These are phyloP conservation scores for Hanseniaspora opuntiae DNA, from an alignment of 805 yeast species.

Conservation along the genomic window DNA sequence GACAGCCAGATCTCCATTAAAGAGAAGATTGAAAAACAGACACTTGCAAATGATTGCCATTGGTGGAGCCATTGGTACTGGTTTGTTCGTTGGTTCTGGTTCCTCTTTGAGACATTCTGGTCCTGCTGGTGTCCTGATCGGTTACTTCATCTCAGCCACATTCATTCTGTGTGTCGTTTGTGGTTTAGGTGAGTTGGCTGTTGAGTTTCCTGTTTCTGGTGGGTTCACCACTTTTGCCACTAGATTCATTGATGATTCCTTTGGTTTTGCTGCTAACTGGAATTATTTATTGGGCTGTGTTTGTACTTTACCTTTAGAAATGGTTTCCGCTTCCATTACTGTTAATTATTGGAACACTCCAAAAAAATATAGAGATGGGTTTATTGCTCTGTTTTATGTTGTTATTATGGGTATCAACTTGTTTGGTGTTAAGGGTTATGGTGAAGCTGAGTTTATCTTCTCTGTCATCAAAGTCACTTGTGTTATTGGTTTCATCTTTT, in stretches of 20 bases:
- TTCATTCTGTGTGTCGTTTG: constrained; percentile 48
- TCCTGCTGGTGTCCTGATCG: constrained; percentile 51
- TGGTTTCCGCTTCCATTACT: constrained; percentile 42
- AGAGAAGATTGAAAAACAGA: constrained; percentile 39
- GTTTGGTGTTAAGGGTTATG: constrained; percentile 43
- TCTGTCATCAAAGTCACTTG: constrained; percentile 37
- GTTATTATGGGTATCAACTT: constrained; percentile 35
- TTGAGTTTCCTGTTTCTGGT: constrained; percentile 52
- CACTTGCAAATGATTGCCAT: constrained; percentile 53
- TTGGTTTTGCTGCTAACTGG: constrained; percentile 52
- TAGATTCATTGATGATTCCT: constrained; percentile 44
- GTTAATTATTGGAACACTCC: constrained; percentile 38
- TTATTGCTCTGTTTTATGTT: constrained; percentile 37
- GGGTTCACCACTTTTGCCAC: constrained; percentile 48
- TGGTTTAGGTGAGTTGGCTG: constrained; percentile 47
- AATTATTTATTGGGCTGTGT: constrained; percentile 42
- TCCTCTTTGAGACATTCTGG: constrained; percentile 49
- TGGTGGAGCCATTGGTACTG: constrained; percentile 65
- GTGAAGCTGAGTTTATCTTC: constrained; percentile 40
- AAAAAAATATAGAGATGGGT: constrained; percentile 36
- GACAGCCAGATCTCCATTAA: constrained; percentile 43
- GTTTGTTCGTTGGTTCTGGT: constrained; percentile 63
- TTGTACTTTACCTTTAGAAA: constrained; percentile 37
- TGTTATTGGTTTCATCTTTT: constrained; percentile 39
- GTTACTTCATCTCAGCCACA: constrained; percentile 40